Conservation (phyloP, 2,329 filamentous ascomycete genomes). For the Boeremia exigua region DNA sequence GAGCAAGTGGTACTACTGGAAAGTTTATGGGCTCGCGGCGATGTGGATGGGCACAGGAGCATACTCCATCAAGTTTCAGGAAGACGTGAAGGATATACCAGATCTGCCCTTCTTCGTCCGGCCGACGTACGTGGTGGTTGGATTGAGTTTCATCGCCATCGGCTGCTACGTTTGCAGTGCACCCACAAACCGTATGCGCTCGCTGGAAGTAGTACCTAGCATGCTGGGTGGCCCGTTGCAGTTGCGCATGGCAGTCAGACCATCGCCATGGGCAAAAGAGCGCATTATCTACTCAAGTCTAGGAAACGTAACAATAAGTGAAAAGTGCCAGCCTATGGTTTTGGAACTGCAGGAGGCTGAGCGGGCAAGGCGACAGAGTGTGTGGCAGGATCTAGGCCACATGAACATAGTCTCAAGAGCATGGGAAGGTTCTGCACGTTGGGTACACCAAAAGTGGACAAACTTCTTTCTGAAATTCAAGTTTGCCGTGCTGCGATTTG, state of each 20-base stretch:
- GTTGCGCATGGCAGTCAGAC: constrained; percentile 37
- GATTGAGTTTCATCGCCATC: constrained; percentile 35
- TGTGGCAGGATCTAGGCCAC: constrained; percentile 36
- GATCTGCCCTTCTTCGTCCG: constrained; percentile 42
- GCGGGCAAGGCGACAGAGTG: constrained; percentile 31
- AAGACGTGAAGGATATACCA: constrained; percentile 37
- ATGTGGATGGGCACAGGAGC: constrained; percentile 36
- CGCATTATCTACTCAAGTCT: constrained; percentile 37
- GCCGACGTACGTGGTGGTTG: constrained; percentile 43
- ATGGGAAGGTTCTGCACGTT: constrained; percentile 40
- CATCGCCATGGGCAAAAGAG: constrained; percentile 35
- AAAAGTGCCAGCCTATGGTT: constrained; percentile 42
- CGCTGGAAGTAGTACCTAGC: constrained; percentile 40
- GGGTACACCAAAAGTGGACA: constrained; percentile 45
- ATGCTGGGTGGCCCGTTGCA: constrained; percentile 37
- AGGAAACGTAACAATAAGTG: constrained; percentile 36
- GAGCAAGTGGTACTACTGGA: constrained; percentile 34
- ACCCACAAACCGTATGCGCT: constrained; percentile 38
- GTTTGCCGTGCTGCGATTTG: constrained; percentile 42
- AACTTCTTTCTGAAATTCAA: constrained; percentile 46
- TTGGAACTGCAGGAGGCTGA: constrained; percentile 41
- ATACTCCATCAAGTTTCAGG: constrained; percentile 40
- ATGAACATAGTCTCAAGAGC: constrained; percentile 28
- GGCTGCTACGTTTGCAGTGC: constrained; percentile 41
- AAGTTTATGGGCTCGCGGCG: constrained; percentile 37